Evolutionary conservation across 768 basidiomycete species (phyloP).

Genomic region (Tylopilus plumbeoviolaceoides): DNA sequence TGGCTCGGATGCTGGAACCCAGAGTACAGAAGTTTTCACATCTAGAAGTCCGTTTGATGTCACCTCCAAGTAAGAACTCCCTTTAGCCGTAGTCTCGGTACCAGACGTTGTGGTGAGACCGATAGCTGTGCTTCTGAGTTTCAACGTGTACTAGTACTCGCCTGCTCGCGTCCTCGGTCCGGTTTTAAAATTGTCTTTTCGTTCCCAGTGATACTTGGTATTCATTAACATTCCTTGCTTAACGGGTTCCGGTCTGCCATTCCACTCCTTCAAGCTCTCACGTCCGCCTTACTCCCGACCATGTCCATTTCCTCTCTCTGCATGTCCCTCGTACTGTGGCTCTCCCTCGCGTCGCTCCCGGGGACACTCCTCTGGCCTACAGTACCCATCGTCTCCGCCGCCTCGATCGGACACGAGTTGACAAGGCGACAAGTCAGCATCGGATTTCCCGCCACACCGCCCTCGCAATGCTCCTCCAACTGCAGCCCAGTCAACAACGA

Average conservation of each 20-base stretch:
- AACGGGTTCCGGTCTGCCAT: neutral
- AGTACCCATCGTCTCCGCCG: neutral
- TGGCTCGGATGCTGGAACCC: no score
- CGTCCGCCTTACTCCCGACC: conserved; percentile 1
- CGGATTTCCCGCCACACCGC: conserved; percentile 8
- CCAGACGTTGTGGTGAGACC: no score
- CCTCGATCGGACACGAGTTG: neutral
- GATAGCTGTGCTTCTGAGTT: no score
- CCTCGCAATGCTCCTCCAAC: conserved; percentile 22
- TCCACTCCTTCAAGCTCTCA: neutral
- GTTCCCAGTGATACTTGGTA: no score
- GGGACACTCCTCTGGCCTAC: conserved; percentile 2
- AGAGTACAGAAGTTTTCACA: no score
- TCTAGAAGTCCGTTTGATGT: no score
- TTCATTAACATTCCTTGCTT: no score
- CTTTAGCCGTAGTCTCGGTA: no score
- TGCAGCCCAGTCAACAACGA: conserved; percentile 25
- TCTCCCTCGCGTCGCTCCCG: neutral
- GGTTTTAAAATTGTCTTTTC: no score
- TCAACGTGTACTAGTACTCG: no score
- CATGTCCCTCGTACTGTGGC: neutral
- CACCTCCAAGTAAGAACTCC: no score
- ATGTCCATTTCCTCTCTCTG: conserved; percentile 11
- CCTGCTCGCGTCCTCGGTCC: no score
- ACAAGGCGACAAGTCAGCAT: conserved; percentile 19